phyloP scores from a whole-genome alignment of 2,329 filamentous ascomycete species.

The Cordyceps javanica region DNA sequence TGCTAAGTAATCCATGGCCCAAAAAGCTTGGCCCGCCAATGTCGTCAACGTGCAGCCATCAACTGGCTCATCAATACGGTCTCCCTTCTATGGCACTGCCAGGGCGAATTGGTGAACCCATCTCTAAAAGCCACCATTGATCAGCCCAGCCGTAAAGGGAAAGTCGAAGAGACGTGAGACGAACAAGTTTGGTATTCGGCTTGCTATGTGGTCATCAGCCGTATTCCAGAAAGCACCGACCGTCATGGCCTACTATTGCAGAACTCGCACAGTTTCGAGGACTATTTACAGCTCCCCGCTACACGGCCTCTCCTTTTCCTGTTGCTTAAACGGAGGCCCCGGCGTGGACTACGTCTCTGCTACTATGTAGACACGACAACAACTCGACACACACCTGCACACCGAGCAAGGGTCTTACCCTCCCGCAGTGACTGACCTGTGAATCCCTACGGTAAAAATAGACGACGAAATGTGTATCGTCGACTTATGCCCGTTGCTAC shows the following conservation, averaged over 20 bases:
- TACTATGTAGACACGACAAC: not conserved
- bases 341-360: not conserved
- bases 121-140: not conserved
- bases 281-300: not conserved
- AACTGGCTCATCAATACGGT: not conserved
- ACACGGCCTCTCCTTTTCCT: not conserved
- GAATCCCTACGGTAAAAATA: not conserved
- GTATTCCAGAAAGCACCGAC: not conserved
- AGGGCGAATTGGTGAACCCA: not conserved
- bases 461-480: not conserved
- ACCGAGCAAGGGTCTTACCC: not conserved
- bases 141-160: not conserved
- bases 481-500: not conserved
- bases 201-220: not conserved
- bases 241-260: not conserved
- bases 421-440: not conserved
- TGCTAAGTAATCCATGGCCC: too few species aligned
- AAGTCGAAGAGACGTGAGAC: not conserved
- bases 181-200: not conserved
- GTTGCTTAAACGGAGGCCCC: not conserved
- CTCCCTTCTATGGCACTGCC: not conserved
- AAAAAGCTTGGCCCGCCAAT: slow-evolving; percentile 1
- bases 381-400: not conserved
- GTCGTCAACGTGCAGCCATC: slow-evolving; percentile 10
- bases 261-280: not conserved